Conservation (phyloP, 768 basidiomycete species). For the Leucocoprinus birnbaumii region DNA sequence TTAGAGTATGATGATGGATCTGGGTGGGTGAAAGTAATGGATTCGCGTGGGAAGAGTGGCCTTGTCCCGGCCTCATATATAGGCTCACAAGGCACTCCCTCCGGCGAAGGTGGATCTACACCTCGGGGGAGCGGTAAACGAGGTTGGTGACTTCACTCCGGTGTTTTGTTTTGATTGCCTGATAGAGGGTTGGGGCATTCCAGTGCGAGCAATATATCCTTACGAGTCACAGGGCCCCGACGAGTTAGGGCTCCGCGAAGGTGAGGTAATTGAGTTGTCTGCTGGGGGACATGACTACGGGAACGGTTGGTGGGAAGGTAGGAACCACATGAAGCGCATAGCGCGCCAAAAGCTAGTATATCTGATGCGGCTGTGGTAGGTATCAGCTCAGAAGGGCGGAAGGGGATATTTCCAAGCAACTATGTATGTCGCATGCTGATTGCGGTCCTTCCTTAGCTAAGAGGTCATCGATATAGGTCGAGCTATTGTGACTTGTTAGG, state of each 20-base stretch:
- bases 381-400: slow-evolving; percentile 52
- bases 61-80: slow-evolving; percentile 87
- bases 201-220: slow-evolving; percentile 81
- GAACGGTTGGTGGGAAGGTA: slow-evolving; percentile 89
- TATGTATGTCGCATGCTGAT: slow-evolving; percentile 55
- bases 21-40: slow-evolving; percentile 79
- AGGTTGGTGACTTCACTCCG: slow-evolving; percentile 39
- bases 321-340: slow-evolving; percentile 14
- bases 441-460: neutral
- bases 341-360: slow-evolving; percentile 3
- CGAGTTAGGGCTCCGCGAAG: slow-evolving; percentile 62
- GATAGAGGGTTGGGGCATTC: neutral
- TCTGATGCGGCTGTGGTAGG: slow-evolving; percentile 39
- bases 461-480: slow-evolving; percentile 9
- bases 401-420: slow-evolving; percentile 86
- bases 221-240: slow-evolving; percentile 74
- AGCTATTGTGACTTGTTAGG: slow-evolving; percentile 2
- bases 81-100: slow-evolving; percentile 32
- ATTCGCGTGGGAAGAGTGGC: slow-evolving; percentile 57
- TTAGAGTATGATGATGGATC: slow-evolving; percentile 83
- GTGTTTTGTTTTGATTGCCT: slow-evolving; percentile 7
- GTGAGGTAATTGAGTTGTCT: slow-evolving; percentile 63
- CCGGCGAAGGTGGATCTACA: slow-evolving; percentile 15
- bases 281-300: slow-evolving; percentile 65
- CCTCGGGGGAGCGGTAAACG: slow-evolving; percentile 39